Evolutionary conservation across 768 basidiomycete species (phyloP).

Genomic region (Myochromella boudieri): DNA sequence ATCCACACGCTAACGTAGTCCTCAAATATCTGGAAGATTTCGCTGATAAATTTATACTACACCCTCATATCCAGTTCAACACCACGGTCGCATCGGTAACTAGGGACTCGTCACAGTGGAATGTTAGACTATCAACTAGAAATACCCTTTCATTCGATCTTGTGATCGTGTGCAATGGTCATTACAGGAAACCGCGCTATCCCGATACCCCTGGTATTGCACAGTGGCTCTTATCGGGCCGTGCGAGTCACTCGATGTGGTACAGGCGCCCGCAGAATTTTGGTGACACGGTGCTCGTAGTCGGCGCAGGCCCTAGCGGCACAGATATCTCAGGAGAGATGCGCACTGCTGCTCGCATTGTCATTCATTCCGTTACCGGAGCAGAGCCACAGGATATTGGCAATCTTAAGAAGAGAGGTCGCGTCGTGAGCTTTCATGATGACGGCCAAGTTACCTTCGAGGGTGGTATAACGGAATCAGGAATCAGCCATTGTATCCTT

Average conservation of each 20-base stretch:
- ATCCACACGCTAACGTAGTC: conserved; percentile 60
- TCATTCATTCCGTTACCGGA: conserved; percentile 57
- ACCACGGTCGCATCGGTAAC: conserved; percentile 49
- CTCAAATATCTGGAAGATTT: conserved; percentile 71
- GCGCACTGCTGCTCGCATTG: conserved; percentile 35
- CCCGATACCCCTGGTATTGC: conserved; percentile 60
- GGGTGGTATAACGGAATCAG: conserved; percentile 54
- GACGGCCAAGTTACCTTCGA: conserved; percentile 53
- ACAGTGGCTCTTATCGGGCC: conserved; percentile 51
- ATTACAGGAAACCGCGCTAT: conserved; percentile 63
- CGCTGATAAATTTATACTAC: conserved; percentile 59
- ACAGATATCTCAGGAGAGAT: conserved; percentile 66
- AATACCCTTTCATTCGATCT: conserved; percentile 51
- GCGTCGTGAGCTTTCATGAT: conserved; percentile 38
- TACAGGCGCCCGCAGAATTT: conserved; percentile 57
- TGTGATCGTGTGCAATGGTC: conserved; percentile 77
- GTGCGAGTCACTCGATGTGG: conserved; percentile 64
- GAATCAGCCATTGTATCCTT: conserved; percentile 63
- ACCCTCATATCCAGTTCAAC: conserved; percentile 61
- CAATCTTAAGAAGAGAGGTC: conserved; percentile 39
- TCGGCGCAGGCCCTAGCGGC: conserved; percentile 66
- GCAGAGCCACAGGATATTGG: conserved; percentile 29
- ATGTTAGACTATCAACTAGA: conserved; percentile 36
- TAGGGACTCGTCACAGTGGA: conserved; percentile 48
- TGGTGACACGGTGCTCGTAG: conserved; percentile 43